These are phyloP conservation scores for Filobasidium uniguttulatum DNA, from an alignment of 1,284 basidiomycete genomes.

Conservation along the genomic window DNA sequence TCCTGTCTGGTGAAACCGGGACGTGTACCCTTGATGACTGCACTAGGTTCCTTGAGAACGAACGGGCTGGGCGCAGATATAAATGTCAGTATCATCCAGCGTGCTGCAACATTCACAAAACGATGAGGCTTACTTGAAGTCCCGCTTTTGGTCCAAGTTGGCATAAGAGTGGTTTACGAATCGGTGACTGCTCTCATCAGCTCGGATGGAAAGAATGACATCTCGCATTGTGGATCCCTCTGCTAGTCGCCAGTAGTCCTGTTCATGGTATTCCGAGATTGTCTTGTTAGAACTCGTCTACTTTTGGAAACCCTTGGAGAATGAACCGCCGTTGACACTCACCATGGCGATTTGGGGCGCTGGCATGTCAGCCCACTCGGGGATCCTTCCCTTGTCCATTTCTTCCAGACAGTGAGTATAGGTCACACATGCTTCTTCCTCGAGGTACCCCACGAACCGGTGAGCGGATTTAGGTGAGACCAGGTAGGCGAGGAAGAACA, in stretches of 20 bases:
- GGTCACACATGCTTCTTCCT: conserved; percentile 86
- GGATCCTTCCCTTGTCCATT: conserved; percentile 68
- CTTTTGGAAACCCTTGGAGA: background rate
- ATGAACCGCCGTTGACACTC: conserved; percentile 2
- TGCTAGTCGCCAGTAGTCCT: conserved; percentile 72
- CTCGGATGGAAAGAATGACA: conserved; percentile 76
- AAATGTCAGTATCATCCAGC: background rate
- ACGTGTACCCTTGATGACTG: conserved; percentile 60
- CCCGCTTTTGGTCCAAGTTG: conserved; percentile 57
- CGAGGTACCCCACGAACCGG: conserved; percentile 86
- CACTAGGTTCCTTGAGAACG: conserved; percentile 73
- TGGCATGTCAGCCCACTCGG: conserved; percentile 59
- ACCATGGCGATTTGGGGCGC: conserved; percentile 79
- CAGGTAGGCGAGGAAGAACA: conserved; percentile 76
- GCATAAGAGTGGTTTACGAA: conserved; percentile 88
- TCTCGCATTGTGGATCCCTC: conserved; percentile 65
- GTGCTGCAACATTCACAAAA: background rate
- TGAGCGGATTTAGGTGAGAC: conserved; percentile 72
- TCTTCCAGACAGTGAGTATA: conserved; percentile 75
- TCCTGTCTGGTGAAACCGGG: conserved; percentile 63
- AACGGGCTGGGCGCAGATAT: conserved; percentile 45
- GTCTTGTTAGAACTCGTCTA: background rate
- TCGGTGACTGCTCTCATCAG: conserved; percentile 83
- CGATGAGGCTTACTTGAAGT: conserved; percentile 47
- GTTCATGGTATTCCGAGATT: background rate